Base-by-base conservation (phyloP, 495 filamentous ascomycete species). In the Penicillium waksmanii region DNA sequence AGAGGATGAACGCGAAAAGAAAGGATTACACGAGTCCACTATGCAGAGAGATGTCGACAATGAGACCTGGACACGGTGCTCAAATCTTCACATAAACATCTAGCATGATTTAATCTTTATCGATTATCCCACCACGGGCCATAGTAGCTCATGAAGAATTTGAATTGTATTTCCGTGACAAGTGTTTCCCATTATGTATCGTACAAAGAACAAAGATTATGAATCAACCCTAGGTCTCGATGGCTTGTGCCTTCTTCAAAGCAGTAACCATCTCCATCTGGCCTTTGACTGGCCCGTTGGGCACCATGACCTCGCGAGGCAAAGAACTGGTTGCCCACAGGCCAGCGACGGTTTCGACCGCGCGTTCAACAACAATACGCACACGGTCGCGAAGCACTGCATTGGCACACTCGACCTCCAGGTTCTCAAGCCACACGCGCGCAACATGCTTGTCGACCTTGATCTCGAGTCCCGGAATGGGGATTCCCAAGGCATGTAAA, bases 391-490 rank as follows among this genome's bases (percentile, higher is more conserved):
- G 82, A 68, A 96, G 79, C 49, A 90, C 84, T 62, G 83, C 76
- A 61, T 88, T 90, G 27, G 73, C 76, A 71, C 93, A 93, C 72
- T 98, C 96, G 0, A 98, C 91, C 64, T 94, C 91, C 48, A 98
- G 70, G 48, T 87, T 84, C 80, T 98, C 94, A 33, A 98, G 80
- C 93, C 92, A 97, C 7, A 98, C 89, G 46, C 82, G 87, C 5
- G 93, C 95, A 57, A 90, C 82, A 71, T 93, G 86, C 73, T 91
- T 93, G 67, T 97, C 95, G 4, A 98, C 88, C 68, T 81, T 85
- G 72, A 98, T 93, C 65, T 87, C 85, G 3, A 98, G 78, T 0
- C 94, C 95, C 0, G 95, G 96, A 0, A 97, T 88, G 1, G 91
- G 90, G 33, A 97, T 91, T 0, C 93, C 93, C 9, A 96, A 72